These are phyloP conservation scores for Helminthosporium solani DNA, from an alignment of 2,329 filamentous ascomycete species.

Conservation along the genomic window DNA sequence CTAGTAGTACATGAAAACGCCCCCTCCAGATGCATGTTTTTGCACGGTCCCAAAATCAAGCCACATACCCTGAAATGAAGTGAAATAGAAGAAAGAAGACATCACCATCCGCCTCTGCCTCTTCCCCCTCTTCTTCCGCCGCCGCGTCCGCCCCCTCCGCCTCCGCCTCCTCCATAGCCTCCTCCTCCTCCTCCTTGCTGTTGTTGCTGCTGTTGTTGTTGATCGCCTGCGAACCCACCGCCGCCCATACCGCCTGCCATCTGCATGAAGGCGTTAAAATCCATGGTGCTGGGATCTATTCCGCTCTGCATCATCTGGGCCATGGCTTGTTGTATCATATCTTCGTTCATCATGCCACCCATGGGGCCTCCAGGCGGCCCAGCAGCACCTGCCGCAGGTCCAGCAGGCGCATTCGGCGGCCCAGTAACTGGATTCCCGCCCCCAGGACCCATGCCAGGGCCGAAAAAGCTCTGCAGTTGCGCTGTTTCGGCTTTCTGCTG, in stretches of 20 bases:
- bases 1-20: neutral
- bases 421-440: conserved; percentile 19
- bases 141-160: conserved; percentile 31
- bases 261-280: conserved; percentile 37
- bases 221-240: conserved; percentile 26
- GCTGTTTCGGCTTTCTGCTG: conserved; percentile 73
- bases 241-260: conserved; percentile 35
- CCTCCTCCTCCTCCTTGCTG: conserved; percentile 20
- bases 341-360: conserved; percentile 48
- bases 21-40: neutral
- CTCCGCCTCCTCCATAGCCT: conserved; percentile 19
- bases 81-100: neutral
- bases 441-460: conserved; percentile 28
- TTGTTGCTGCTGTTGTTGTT: conserved; percentile 14
- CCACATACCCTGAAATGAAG: neutral
- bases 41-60: neutral
- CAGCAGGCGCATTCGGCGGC: conserved; percentile 29
- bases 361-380: conserved; percentile 6
- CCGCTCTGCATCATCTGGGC: conserved; percentile 55
- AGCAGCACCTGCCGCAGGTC: conserved; percentile 24
- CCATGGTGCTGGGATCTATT: conserved; percentile 37
- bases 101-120: conserved; percentile 29
- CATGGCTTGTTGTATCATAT: conserved; percentile 62
- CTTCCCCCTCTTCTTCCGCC: conserved; percentile 30
- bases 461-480: conserved; percentile 62